phyloP scores from a whole-genome alignment of 768 basidiomycete genomes.

The Lactarius akahatsu region DNA sequence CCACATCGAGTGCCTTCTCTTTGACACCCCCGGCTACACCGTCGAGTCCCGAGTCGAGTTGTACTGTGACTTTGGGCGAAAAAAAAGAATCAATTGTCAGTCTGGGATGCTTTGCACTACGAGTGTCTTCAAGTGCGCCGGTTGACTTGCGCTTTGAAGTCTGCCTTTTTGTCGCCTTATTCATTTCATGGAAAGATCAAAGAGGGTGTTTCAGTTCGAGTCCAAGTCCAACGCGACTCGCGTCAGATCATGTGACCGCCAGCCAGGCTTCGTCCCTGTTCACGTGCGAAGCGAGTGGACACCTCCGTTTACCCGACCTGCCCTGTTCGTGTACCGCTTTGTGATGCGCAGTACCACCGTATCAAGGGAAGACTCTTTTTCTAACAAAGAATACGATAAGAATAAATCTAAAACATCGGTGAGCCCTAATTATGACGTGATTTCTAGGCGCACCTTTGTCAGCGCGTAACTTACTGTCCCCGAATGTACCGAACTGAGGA shows the following conservation, averaged over 20 bases:
- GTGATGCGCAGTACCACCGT: too few species aligned
- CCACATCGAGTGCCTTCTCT: slow-evolving; percentile 36
- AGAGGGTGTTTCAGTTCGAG: not conserved
- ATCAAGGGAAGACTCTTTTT: too few species aligned
- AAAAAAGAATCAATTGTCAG: slow-evolving; percentile 40
- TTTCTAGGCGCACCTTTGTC: too few species aligned
- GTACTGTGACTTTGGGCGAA: slow-evolving; percentile 32
- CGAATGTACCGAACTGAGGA: too few species aligned
- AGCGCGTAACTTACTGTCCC: too few species aligned
- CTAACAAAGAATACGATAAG: too few species aligned
- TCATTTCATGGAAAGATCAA: slow-evolving; percentile 15
- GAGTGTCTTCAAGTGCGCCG: slow-evolving; percentile 25
- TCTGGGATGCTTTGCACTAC: slow-evolving; percentile 34
- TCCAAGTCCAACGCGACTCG: slow-evolving; percentile 11
- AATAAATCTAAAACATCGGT: too few species aligned
- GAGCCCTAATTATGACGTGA: too few species aligned
- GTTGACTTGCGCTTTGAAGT: slow-evolving; percentile 36
- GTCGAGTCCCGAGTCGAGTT: slow-evolving; percentile 25
- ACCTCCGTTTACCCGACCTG: too few species aligned
- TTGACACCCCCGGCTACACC: slow-evolving; percentile 24
- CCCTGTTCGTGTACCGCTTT: too few species aligned
- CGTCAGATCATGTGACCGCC: slow-evolving; percentile 24
- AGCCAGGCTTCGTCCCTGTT: not conserved
- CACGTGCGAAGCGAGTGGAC: too few species aligned
- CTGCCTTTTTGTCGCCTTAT: slow-evolving; percentile 15